A percentile compares a stretch with the other conserved stretches of the same genome.
Conservation (phyloP, 805 yeast genomes). For the Tetrapisispora nanseiensis region DNA sequence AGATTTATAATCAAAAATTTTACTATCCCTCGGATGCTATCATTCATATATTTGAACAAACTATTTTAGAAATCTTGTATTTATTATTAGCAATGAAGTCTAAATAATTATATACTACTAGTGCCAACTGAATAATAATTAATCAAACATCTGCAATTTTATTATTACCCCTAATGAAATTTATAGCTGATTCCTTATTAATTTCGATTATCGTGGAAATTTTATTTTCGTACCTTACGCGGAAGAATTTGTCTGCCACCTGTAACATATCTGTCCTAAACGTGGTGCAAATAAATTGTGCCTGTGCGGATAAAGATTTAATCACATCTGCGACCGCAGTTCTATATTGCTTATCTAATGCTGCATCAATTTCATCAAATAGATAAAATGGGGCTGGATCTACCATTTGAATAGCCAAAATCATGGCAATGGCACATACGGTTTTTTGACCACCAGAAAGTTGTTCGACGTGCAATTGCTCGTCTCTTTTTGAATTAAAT, state of each 20-base stretch:
- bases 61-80: no score
- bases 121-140: no score
- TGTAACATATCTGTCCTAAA: constrained; percentile 88
- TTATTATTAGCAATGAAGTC: background rate
- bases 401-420: constrained; percentile 85
- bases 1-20: no score
- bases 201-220: constrained; percentile 72
- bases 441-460: constrained; percentile 96
- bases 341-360: constrained; percentile 85
- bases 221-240: constrained; percentile 75
- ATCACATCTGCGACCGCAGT: constrained; percentile 76
- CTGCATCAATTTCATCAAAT: constrained; percentile 95
- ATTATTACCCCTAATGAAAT: constrained; percentile 62
- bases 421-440: constrained; percentile 88
- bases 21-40: no score
- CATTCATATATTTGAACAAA: no score
- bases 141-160: constrained; percentile 21
- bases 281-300: constrained; percentile 94
- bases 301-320: constrained; percentile 49
- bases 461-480: constrained; percentile 81
- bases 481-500: constrained; percentile 76
- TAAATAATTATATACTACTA: no score
- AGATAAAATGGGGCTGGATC: constrained; percentile 97
- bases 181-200: constrained; percentile 59
- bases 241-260: constrained; percentile 78